phyloP scores from a whole-genome alignment of 768 basidiomycete species.

The Galerina sulciceps region DNA sequence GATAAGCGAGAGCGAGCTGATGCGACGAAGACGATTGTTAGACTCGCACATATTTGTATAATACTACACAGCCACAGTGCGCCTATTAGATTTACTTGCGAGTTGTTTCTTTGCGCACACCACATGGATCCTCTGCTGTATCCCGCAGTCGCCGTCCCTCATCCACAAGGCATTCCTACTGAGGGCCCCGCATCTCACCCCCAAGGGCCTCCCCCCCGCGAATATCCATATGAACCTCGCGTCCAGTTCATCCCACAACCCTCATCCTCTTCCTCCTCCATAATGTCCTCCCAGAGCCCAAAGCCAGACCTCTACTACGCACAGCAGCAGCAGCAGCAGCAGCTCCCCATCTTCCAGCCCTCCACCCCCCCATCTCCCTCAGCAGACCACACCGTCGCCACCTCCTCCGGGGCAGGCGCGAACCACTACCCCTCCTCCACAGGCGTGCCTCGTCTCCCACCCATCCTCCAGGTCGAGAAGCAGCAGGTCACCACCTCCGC shows the following conservation, averaged over 20 bases:
- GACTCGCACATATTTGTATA: constrained; percentile 70
- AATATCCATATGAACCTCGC: constrained; percentile 45
- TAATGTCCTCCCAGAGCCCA: constrained; percentile 28
- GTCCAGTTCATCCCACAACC: constrained; percentile 38
- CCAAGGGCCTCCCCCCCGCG: constrained; percentile 42
- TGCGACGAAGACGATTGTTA: constrained; percentile 77
- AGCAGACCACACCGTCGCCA: constrained; percentile 29
- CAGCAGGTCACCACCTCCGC: constrained; percentile 95
- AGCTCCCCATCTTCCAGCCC: constrained; percentile 36
- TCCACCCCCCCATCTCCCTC: constrained; percentile 45
- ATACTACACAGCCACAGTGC: constrained; percentile 43
- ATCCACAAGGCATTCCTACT: constrained; percentile 46
- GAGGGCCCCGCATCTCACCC: constrained; percentile 47
- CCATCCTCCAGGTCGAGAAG: constrained; percentile 90
- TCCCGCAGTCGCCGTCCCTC: constrained; percentile 41
- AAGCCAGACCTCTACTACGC: constrained; percentile 53
- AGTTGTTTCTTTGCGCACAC: constrained; percentile 24
- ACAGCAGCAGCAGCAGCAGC: constrained; percentile 24
- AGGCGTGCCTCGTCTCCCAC: constrained; percentile 67
- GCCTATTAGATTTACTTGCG: constrained; percentile 16
- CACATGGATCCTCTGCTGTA: constrained; percentile 42
- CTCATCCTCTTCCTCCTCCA: constrained; percentile 29
- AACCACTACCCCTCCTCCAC: constrained; percentile 59
- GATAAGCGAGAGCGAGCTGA: constrained; percentile 78
- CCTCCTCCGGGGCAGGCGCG: constrained; percentile 47